These are phyloP conservation scores for Taphrina communis DNA, from an alignment of 1,139 yeast species.

Conservation along the genomic window DNA sequence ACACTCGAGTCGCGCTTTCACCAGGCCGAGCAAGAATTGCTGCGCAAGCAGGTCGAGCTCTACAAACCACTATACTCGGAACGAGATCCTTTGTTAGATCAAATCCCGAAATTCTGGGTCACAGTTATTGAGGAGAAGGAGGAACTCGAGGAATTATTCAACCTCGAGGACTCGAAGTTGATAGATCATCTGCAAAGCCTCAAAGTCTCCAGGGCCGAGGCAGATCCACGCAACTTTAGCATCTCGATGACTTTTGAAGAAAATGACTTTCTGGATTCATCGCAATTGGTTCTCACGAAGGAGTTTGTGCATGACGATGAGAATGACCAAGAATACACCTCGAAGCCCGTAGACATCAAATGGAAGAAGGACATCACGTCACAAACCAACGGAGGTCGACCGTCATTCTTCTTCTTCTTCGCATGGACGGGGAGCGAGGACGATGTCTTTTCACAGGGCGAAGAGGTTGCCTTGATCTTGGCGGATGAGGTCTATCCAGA, in stretches of 20 bases:
- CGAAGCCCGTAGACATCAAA: slow-evolving; percentile 48
- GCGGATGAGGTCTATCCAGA: slow-evolving; percentile 55
- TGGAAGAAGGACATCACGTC: slow-evolving; percentile 53
- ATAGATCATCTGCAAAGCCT: slow-evolving; percentile 51
- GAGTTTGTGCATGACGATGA: slow-evolving; percentile 44
- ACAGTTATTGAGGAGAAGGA: slow-evolving; percentile 50
- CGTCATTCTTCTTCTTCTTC: slow-evolving; percentile 52
- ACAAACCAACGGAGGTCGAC: slow-evolving; percentile 48
- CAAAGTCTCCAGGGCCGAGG: slow-evolving; percentile 50
- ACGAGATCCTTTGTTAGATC: slow-evolving; percentile 49
- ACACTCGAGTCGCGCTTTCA: slow-evolving; percentile 19
- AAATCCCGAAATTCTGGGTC: slow-evolving; percentile 55
- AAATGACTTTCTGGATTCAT: slow-evolving; percentile 50
- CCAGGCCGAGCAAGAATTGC: slow-evolving; percentile 32
- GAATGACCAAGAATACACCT: slow-evolving; percentile 46
- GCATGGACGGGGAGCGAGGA: slow-evolving; percentile 53
- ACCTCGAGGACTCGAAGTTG: slow-evolving; percentile 49
- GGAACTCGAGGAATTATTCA: slow-evolving; percentile 50
- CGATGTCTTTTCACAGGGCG: slow-evolving; percentile 51
- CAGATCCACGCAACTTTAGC: slow-evolving; percentile 50
- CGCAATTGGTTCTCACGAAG: slow-evolving; percentile 32
- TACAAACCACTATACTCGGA: slow-evolving; percentile 52
- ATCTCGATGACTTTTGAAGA: slow-evolving; percentile 51
- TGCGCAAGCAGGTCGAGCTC: slow-evolving; percentile 45
- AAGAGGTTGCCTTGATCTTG: slow-evolving; percentile 52